phyloP scores from a whole-genome alignment of 768 basidiomycete genomes.

The Russula lepida region DNA sequence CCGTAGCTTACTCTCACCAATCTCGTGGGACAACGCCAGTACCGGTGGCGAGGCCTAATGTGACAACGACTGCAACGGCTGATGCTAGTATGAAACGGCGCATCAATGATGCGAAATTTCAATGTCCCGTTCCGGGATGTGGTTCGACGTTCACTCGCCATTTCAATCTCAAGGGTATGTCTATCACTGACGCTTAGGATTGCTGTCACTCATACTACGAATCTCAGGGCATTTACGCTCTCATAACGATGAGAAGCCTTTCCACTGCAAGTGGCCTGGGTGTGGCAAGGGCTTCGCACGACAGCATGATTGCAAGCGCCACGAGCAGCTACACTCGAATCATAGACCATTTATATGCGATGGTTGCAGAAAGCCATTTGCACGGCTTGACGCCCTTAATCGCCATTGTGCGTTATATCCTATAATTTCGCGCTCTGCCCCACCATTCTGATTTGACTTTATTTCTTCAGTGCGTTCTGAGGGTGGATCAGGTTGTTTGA shows the following conservation, averaged over 20 bases:
- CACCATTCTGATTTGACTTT: neutral
- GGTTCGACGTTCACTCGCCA: constrained; percentile 95
- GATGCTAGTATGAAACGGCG: constrained; percentile 78
- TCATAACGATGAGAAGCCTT: constrained; percentile 92
- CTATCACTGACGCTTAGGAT: constrained; percentile 1
- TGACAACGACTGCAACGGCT: constrained; percentile 84
- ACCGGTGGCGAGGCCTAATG: constrained; percentile 61
- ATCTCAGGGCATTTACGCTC: constrained; percentile 79
- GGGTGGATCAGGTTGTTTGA: constrained; percentile 69
- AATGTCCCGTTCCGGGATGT: constrained; percentile 90
- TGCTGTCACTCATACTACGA: neutral
- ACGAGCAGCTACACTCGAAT: constrained; percentile 91
- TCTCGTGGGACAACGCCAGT: constrained; percentile 18
- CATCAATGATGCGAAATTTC: constrained; percentile 82
- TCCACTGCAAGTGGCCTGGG: constrained; percentile 90
- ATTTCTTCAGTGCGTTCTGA: constrained; percentile 58
- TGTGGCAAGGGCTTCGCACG: constrained; percentile 91
- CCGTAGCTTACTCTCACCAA: constrained; percentile 1
- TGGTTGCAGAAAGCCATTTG: constrained; percentile 89
- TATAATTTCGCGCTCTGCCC: neutral
- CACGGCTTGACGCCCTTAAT: constrained; percentile 90
- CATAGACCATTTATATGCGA: constrained; percentile 89
- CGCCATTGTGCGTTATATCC: constrained; percentile 57
- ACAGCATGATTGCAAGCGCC: constrained; percentile 94
- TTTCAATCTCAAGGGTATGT: constrained; percentile 84